Evolutionary conservation across 768 basidiomycete genomes (phyloP), one percentile per base, ranked within the genome.

Genomic region (Russula sp.): DNA sequence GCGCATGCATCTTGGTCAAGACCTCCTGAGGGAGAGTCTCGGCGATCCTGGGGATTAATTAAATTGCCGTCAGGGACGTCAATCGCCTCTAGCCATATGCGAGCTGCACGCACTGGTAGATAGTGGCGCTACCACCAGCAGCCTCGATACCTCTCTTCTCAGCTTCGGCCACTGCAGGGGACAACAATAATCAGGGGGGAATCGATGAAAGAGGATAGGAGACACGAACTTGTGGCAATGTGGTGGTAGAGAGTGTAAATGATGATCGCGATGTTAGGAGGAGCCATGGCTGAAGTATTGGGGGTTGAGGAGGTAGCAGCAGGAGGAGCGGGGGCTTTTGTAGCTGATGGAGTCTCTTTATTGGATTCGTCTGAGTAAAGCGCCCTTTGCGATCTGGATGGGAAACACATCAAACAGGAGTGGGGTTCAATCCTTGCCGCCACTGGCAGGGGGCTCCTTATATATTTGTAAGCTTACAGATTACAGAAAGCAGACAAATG

Each of bases 201-300:
- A 66, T 37, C 54, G 59, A 64, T 65, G 61, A 58, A 31, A 37
- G 50, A 22, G 51, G 8, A n/a, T 16, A 31, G 6, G 49, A 16
- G 49, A 2, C 20, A 78, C 84, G 54, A 69, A 90, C 89, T 48
- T 69, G 82, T 81, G 63, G 78, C 80, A 72, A 91, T 82, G 72
- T 91, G 90, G 66, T 86, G 87, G 71, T 86, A 88, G 77, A 89
- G 73, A 20, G 85, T 74, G 75, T 90, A 91, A 74, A 90, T 84
- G 68, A 90, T 66, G 68, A 90, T 87, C 58, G 87, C 87, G 66
- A 89, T 73, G 66, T 73, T 27, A 27, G 27, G 81, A 31, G 88
- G 86, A 55, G 77, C 65, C 65, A 55, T 55, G 27, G 55, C 20
- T 51, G 61, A 49, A 2, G 37, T 47, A 39, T 53, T 44, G 40